Conservation (phyloP, 495 filamentous ascomycete genomes). For the Penicillium lagena region DNA sequence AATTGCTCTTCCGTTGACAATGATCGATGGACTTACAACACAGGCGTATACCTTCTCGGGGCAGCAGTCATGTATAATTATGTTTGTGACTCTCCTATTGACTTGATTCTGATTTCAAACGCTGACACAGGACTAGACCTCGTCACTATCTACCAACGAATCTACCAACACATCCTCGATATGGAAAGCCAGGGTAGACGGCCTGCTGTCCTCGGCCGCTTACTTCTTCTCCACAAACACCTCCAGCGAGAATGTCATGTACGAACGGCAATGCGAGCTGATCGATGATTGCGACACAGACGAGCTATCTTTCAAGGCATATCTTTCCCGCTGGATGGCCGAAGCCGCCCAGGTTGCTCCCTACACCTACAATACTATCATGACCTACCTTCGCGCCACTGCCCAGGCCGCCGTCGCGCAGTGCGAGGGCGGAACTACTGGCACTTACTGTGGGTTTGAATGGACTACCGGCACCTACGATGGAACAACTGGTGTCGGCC, state of each 20-base stretch:
- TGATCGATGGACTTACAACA: slow-evolving; percentile 9
- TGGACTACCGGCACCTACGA: slow-evolving; percentile 29
- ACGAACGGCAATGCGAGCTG: slow-evolving; percentile 31
- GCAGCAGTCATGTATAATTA: slow-evolving; percentile 17
- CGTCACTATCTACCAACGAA: slow-evolving; percentile 27
- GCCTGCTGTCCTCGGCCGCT: slow-evolving; percentile 45
- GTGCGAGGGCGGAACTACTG: slow-evolving; percentile 24
- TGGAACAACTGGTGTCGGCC: slow-evolving; percentile 39
- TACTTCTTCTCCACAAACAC: slow-evolving; percentile 48
- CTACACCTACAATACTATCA: slow-evolving; percentile 21
- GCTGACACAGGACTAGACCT: neutral
- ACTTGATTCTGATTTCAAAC: neutral
- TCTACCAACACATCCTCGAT: slow-evolving; percentile 15
- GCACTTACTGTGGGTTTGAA: slow-evolving; percentile 11
- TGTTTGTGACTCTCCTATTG: slow-evolving; percentile 1
- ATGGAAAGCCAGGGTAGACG: slow-evolving; percentile 47
- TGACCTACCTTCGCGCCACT: slow-evolving; percentile 18
- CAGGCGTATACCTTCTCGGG: slow-evolving; percentile 8
- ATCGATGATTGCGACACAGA: slow-evolving; percentile 30
- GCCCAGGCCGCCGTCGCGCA: slow-evolving; percentile 30
- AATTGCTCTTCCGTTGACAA: slow-evolving; percentile 21
- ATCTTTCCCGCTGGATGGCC: slow-evolving; percentile 36
- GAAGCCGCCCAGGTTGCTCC: slow-evolving; percentile 32
- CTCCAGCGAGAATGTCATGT: slow-evolving; percentile 34
- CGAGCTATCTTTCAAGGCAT: slow-evolving; percentile 38